Base-by-base conservation (phyloP, 805 yeast genomes). In the Candida odintsovae region DNA sequence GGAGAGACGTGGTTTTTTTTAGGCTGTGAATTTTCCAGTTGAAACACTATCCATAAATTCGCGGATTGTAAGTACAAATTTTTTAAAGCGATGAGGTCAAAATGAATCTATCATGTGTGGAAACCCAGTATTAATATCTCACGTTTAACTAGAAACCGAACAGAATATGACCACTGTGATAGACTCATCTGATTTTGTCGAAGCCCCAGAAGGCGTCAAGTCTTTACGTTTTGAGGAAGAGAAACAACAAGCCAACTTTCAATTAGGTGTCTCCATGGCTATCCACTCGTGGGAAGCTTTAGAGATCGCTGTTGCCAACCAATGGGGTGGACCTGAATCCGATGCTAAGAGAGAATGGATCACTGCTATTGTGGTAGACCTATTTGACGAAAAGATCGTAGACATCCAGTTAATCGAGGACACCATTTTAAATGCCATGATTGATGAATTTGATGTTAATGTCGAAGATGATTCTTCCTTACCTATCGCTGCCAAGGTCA, bases 251-350 rank as follows among this genome's bases (percentile, higher is more conserved):
- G 89, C 86, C 16, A 81, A 86, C 52, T 90, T 94, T 60, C 98
- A 92, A 66, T 75, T 94, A 13, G 99, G 97, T 11, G 90, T 88
- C 1, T 83, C 96, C 26, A 86, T 90, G 95, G 82, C 86, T 31
- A 67, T 94, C n/a, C 80, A 90, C 64, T 75, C 77, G 48, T 94
- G 99, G 99, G 94, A 90, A 49, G 90, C 86, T 21, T 70, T 94
- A 43, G 75, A 78, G 41, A 84, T 86, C 1, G 99, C 99, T 0
- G 98, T 94, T 10, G 95, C 80, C 6, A 89, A 87, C 63, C 71
- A 75, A 26, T 94, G 99, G 98, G 99, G 99, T 49, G 99, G 99
- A 1, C 82, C 96, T 13, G 86, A 87, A 31, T 83, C 95, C 13
- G 79, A 76, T 0, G 97, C 87, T 35, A 94, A 94, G 65, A 76